Evolutionary conservation across 345 rosid genomes (phyloP), one percentile per base, ranked within the genome.

Genomic region (Excoecaria cochinchinensis): DNA sequence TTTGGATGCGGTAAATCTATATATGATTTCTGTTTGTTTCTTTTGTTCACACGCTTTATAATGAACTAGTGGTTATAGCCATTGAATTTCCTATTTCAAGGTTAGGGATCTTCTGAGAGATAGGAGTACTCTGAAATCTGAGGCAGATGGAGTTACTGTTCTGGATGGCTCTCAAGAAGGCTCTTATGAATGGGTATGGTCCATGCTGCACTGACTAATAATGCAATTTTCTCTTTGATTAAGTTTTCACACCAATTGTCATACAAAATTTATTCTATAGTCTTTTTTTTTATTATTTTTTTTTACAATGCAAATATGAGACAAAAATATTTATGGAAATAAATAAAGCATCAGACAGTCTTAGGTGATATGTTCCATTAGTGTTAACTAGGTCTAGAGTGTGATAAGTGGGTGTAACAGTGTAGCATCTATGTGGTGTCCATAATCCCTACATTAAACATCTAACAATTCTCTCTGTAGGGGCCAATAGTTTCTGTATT

Each of bases 101-200:
- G 99, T 95, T 79, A 91, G 89, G 81, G 90, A 90, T 58, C 91
- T 95, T 75, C 82, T 95, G 83, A 91, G 76, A 86, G 89, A 85
- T 76, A 90, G 85, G 77, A 95, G 97, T 83, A 81, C 85, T 79
- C 87, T 95, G 72, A 91, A 86, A 77, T 86, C 79, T 60, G 91
- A 91, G 81, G 80, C 86, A 21, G 77, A 79, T 67, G 91, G 77
- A 67, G 99, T 95, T 56, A 79, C 80, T 81, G 94, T 93, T 73
- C 82, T 95, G 83, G 99, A 95, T 83, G 99, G 99, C 55, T 84
- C 90, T 53, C 99, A 95, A 84, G 99, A 95, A 85, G 99, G 98
- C 71, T 84, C 99, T 81, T 95, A 93, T 83, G 88, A 91, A 84
- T 95, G 99, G 99, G 99, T 95, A 91, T 74, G 96, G 77, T 72